phyloP scores from a whole-genome alignment of 345 rosid species.

The Camelina hispida region DNA sequence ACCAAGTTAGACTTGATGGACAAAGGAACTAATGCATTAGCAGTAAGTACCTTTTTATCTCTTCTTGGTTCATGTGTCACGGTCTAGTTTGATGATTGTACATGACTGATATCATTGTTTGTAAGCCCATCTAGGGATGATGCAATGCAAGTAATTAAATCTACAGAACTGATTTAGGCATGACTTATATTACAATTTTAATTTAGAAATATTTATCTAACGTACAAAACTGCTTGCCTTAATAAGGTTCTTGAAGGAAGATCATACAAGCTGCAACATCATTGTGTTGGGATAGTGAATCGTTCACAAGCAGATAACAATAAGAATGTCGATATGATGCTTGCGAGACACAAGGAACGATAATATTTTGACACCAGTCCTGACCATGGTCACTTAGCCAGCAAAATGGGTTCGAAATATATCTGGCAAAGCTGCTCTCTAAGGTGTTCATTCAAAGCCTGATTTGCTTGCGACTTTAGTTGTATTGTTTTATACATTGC shows the following conservation, averaged over 20 bases:
- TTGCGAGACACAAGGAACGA: slow-evolving; percentile 84
- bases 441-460: slow-evolving; percentile 53
- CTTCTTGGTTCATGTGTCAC: background rate
- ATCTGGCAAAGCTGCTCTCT: slow-evolving; percentile 93
- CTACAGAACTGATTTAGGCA: background rate
- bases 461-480: background rate
- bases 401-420: slow-evolving; percentile 95
- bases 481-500: background rate
- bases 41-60: slow-evolving; percentile 53
- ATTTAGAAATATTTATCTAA: background rate
- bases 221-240: background rate
- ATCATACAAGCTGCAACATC: slow-evolving; percentile 81
- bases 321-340: slow-evolving; percentile 85
- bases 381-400: slow-evolving; percentile 90
- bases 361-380: slow-evolving; percentile 91
- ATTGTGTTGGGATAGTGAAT: slow-evolving; percentile 98
- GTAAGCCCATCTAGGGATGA: background rate
- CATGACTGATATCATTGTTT: background rate
- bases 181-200: too few species aligned
- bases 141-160: background rate
- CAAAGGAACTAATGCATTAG: slow-evolving; percentile 95
- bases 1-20: slow-evolving; percentile 98
- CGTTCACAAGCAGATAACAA: slow-evolving; percentile 98
- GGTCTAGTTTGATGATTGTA: background rate
- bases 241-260: slow-evolving; percentile 91